A percentile compares a stretch with the other conserved stretches of the same genome.
phyloP scores from a whole-genome alignment of 2,329 filamentous ascomycete genomes.

The Emergomyces pasteurianus region DNA sequence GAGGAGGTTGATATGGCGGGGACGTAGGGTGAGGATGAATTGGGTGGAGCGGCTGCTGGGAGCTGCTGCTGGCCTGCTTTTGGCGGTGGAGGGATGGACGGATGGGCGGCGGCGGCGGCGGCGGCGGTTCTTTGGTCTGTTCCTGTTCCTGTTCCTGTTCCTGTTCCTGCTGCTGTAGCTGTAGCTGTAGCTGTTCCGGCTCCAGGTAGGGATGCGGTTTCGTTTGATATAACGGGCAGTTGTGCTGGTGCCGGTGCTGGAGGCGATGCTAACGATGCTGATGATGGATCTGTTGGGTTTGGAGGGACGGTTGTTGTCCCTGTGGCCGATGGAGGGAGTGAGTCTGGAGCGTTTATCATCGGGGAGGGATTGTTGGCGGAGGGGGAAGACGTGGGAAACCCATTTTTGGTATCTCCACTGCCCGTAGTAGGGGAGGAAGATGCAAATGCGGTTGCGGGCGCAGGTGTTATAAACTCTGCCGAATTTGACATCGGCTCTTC shows the following conservation, averaged over 20 bases:
- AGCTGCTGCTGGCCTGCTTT: conserved; percentile 4
- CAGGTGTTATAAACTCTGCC: background rate
- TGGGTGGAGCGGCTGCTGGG: conserved; percentile 1
- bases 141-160: background rate
- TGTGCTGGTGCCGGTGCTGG: conserved; percentile 27
- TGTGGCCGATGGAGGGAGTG: background rate
- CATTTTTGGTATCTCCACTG: background rate
- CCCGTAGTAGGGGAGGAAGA: background rate
- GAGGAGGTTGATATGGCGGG: background rate
- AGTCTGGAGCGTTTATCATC: background rate
- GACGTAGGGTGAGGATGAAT: background rate
- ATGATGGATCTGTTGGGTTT: conserved; percentile 13
- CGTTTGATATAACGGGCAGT: background rate
- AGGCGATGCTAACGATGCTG: conserved; percentile 17
- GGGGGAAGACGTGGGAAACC: background rate
- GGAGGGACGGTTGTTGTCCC: background rate
- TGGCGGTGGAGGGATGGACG: background rate
- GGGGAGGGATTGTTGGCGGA: background rate
- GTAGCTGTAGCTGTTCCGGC: too few relatives aligned
- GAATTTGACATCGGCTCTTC: background rate
- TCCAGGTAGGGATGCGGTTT: background rate
- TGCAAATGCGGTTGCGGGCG: background rate
- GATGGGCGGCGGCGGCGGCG: background rate
- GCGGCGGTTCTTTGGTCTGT: background rate
- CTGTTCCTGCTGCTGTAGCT: background rate